Conservation (phyloP, 1,284 basidiomycete species). For the Ceratobasidium sp. region DNA sequence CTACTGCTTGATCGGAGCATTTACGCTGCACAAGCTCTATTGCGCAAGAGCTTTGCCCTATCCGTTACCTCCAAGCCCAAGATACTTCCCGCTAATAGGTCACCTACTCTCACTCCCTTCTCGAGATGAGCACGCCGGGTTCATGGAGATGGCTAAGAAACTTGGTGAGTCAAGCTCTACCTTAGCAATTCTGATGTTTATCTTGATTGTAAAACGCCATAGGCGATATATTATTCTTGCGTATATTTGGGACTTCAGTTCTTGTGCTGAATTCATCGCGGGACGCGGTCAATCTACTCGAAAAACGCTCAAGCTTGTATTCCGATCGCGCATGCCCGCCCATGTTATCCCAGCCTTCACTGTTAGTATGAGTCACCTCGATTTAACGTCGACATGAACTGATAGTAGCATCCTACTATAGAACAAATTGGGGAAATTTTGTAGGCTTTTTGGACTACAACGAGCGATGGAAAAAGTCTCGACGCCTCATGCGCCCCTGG, state of each 20-base stretch:
- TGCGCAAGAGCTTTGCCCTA: background rate
- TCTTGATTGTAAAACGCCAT: too few relatives aligned
- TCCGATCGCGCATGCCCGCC: conserved; percentile 56
- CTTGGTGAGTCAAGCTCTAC: conserved; percentile 14
- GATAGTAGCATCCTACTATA: background rate
- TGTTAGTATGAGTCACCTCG: background rate
- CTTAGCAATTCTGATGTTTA: background rate
- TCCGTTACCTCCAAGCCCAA: conserved; percentile 31
- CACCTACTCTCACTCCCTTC: conserved; percentile 28
- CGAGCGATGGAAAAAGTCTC: conserved; percentile 51
- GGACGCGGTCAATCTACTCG: conserved; percentile 59
- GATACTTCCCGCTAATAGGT: conserved; percentile 23
- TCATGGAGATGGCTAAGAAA: conserved; percentile 12
- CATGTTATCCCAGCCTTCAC: conserved; percentile 50
- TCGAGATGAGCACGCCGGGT: conserved; percentile 20
- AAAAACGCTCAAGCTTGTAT: conserved; percentile 60
- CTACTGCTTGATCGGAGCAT: background rate
- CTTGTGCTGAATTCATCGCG: conserved; percentile 60
- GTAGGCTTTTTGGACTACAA: conserved; percentile 34
- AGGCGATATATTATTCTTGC: conserved; percentile 58
- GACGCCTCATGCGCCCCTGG: conserved; percentile 52
- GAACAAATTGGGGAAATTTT: conserved; percentile 9
- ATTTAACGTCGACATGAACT: background rate
- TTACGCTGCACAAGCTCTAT: background rate
- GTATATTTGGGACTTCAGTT: conserved; percentile 58